Evolutionary conservation across 371 early-diverging fungal genomes (phyloP).

Genomic region (Entomophthora muscae): DNA sequence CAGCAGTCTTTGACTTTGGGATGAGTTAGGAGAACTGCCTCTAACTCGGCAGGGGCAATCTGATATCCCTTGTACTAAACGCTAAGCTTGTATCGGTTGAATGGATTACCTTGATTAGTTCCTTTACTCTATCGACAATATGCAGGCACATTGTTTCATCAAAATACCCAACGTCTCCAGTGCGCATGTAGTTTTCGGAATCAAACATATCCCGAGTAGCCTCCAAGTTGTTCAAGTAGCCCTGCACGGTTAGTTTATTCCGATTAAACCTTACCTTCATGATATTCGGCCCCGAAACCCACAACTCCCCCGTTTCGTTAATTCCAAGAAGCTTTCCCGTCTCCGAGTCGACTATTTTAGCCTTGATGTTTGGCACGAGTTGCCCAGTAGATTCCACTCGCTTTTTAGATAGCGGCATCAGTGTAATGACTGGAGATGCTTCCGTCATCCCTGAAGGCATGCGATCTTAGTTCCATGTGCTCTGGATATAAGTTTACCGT

Average conservation of each 20-base stretch:
- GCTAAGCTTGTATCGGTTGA: not conserved
- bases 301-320: constrained; percentile 46
- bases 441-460: constrained; percentile 38
- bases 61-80: constrained; percentile 39
- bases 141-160: constrained; percentile 35
- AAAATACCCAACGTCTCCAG: constrained; percentile 61
- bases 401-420: constrained; percentile 10
- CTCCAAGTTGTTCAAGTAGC: constrained; percentile 42
- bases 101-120: constrained; percentile 33
- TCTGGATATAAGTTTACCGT: constrained; percentile 9
- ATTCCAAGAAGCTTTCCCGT: constrained; percentile 28
- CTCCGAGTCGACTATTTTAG: constrained; percentile 41
- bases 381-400: constrained; percentile 44
- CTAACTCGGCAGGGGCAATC: constrained; percentile 72
- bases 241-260: constrained; percentile 12
- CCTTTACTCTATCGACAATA: constrained; percentile 34
- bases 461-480: not conserved
- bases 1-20: constrained; percentile 52
- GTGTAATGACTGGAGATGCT: constrained; percentile 23
- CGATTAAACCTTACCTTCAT: constrained; percentile 26
- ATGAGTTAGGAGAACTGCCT: constrained; percentile 51
- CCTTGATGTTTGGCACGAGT: constrained; percentile 43
- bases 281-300: constrained; percentile 64
- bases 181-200: constrained; percentile 52
- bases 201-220: constrained; percentile 51